Evolutionary conservation across 805 yeast species (phyloP).

Genomic region (Candida michaelii): DNA sequence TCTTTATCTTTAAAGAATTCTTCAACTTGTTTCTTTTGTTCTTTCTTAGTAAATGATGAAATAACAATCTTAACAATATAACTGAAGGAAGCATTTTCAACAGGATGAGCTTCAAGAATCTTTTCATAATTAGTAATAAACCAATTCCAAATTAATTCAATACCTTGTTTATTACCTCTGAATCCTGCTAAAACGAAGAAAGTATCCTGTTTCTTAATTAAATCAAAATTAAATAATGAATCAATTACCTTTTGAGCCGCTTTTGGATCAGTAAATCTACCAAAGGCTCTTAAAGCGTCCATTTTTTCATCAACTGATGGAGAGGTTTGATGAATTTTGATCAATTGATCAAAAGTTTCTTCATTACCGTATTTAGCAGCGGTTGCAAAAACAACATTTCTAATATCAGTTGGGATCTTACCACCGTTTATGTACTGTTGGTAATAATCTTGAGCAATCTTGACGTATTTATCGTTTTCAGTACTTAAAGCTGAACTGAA

Average conservation of each 20-base stretch:
- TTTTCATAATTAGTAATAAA: constrained; percentile 69
- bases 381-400: constrained; percentile 62
- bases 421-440: constrained; percentile 58
- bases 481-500: constrained; percentile 59
- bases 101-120: constrained; percentile 67
- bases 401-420: constrained; percentile 74
- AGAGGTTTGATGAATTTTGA: constrained; percentile 60
- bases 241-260: constrained; percentile 57
- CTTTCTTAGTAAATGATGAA: constrained; percentile 57
- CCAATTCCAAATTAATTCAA: constrained; percentile 75
- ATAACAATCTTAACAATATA: constrained; percentile 65
- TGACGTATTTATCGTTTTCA: constrained; percentile 46
- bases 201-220: constrained; percentile 68
- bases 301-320: constrained; percentile 63
- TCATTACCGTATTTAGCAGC: constrained; percentile 66
- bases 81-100: constrained; percentile 77
- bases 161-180: constrained; percentile 61
- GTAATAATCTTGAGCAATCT: constrained; percentile 42
- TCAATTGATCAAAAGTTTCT: constrained; percentile 61
- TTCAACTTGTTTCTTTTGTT: constrained; percentile 51
- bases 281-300: constrained; percentile 68
- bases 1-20: constrained; percentile 52
- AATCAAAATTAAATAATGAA: constrained; percentile 54
- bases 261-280: constrained; percentile 54
- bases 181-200: constrained; percentile 77